phyloP scores from a whole-genome alignment of 805 yeast species.

The Saturnispora diversa region DNA sequence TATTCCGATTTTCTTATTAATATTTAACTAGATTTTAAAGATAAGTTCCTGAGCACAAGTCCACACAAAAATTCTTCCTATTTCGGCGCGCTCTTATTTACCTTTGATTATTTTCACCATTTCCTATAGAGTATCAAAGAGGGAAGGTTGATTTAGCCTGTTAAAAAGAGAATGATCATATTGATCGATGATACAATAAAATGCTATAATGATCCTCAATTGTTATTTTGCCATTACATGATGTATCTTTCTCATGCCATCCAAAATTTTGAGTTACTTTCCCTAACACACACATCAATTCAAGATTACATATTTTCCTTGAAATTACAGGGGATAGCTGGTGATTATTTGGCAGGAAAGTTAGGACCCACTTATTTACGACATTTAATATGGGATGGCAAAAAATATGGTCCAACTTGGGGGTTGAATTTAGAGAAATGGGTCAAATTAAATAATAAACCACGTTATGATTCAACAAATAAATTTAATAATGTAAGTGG shows the following conservation, averaged over 20 bases:
- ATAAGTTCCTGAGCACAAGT: neutral
- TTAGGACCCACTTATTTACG: slow-evolving; percentile 19
- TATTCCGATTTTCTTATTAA: too few relatives aligned
- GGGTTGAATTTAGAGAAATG: slow-evolving; percentile 14
- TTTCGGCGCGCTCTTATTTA: neutral
- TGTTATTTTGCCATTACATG: slow-evolving; percentile 11
- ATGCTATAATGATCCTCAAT: slow-evolving; percentile 12
- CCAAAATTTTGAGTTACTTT: slow-evolving; percentile 7
- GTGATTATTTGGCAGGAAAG: slow-evolving; percentile 24
- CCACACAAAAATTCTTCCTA: slow-evolving; percentile 2
- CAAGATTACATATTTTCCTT: slow-evolving; percentile 17
- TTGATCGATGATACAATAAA: slow-evolving; percentile 5
- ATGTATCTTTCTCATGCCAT: slow-evolving; percentile 11
- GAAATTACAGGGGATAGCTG: slow-evolving; percentile 5
- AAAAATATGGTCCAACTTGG: slow-evolving; percentile 20
- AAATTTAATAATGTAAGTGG: neutral
- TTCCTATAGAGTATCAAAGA: neutral
- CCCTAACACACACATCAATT: slow-evolving; percentile 7
- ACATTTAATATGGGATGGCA: slow-evolving; percentile 12
- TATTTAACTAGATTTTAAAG: neutral
- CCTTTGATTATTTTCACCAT: neutral
- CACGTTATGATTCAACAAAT: too few relatives aligned
- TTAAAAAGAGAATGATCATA: slow-evolving; percentile 2
- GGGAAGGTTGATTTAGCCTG: too few relatives aligned
- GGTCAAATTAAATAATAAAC: neutral